A percentile compares a stretch with the other conserved stretches of the same genome.
phyloP scores from a whole-genome alignment of 2,329 filamentous ascomycete species.

The Coniochaeta pulveracea region DNA sequence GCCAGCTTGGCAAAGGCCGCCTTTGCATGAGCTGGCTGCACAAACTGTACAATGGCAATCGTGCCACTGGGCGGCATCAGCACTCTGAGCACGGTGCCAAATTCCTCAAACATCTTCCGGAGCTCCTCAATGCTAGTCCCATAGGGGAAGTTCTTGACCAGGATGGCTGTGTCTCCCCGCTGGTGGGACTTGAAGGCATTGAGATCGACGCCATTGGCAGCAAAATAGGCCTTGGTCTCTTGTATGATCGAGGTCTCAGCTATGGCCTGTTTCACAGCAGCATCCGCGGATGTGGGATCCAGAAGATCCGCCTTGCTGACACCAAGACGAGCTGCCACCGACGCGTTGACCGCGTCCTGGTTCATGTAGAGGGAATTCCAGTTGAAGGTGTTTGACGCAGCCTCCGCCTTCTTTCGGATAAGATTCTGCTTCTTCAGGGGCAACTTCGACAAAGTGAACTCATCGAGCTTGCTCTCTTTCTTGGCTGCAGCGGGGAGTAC shows the following conservation, averaged over 20 bases:
- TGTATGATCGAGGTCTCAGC: conserved; percentile 94
- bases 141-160: conserved; percentile 92
- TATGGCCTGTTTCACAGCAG: conserved; percentile 91
- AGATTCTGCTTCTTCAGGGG: conserved; percentile 91
- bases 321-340: conserved; percentile 75
- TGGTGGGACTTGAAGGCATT: conserved; percentile 80
- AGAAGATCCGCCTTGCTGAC: conserved; percentile 85
- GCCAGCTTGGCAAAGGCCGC: conserved; percentile 75
- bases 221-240: conserved; percentile 89
- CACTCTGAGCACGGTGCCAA: conserved; percentile 68
- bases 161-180: conserved; percentile 74
- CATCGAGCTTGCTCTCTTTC: conserved; percentile 71
- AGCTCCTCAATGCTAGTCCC: conserved; percentile 72
- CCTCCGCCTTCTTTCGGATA: conserved; percentile 74
- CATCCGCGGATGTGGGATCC: conserved; percentile 90
- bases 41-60: conserved; percentile 87
- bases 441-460: conserved; percentile 80
- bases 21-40: conserved; percentile 66
- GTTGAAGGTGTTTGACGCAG: conserved; percentile 70
- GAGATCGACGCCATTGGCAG: conserved; percentile 77
- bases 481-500: conserved; percentile 78
- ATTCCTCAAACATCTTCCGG: conserved; percentile 71
- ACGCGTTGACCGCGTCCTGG: conserved; percentile 87
- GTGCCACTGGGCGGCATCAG: conserved; percentile 89
- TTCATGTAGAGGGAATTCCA: conserved; percentile 99